phyloP scores from a whole-genome alignment of 2,329 filamentous ascomycete species.

The Paracorniculantispora psalliotae region DNA sequence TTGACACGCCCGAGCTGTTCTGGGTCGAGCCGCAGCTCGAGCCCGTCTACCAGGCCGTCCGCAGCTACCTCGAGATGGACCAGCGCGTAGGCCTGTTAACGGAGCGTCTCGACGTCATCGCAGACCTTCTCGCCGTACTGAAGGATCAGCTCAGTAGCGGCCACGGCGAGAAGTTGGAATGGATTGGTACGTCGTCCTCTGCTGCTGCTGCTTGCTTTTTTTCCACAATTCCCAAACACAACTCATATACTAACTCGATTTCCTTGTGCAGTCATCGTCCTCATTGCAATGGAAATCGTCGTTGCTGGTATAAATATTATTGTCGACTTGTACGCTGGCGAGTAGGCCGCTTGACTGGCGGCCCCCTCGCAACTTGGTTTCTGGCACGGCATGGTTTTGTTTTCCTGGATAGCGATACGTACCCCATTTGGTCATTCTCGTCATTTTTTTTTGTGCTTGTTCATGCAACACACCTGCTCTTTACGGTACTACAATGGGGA shows the following conservation, averaged over 20 bases:
- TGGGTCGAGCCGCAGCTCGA: slow-evolving; percentile 98
- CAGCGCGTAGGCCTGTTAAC: slow-evolving; percentile 86
- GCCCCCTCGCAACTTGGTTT: background rate
- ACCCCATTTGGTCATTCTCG: background rate
- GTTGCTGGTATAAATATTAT: slow-evolving; percentile 92
- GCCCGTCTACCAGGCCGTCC: slow-evolving; percentile 90
- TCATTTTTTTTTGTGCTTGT: background rate
- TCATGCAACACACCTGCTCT: background rate
- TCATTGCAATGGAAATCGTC: slow-evolving; percentile 92
- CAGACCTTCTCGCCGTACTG: slow-evolving; percentile 82
- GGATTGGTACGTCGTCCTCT: slow-evolving; percentile 64
- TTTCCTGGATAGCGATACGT: slow-evolving; percentile 10
- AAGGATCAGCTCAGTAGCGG: slow-evolving; percentile 95
- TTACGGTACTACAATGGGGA: background rate
- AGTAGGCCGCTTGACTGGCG: slow-evolving; percentile 11
- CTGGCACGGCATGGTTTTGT: background rate
- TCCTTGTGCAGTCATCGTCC: slow-evolving; percentile 66
- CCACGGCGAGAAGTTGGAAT: slow-evolving; percentile 83
- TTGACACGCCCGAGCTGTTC: slow-evolving; percentile 95
- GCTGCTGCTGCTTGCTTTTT: background rate
- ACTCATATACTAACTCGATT: slow-evolving; percentile 14
- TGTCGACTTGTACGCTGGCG: slow-evolving; percentile 73
- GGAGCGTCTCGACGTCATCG: slow-evolving; percentile 85
- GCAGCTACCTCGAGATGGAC: slow-evolving; percentile 97
- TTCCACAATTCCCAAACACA: background rate